Base-by-base conservation (phyloP, 2,329 filamentous ascomycete species). In the Sphaerostilbella broomeana region DNA sequence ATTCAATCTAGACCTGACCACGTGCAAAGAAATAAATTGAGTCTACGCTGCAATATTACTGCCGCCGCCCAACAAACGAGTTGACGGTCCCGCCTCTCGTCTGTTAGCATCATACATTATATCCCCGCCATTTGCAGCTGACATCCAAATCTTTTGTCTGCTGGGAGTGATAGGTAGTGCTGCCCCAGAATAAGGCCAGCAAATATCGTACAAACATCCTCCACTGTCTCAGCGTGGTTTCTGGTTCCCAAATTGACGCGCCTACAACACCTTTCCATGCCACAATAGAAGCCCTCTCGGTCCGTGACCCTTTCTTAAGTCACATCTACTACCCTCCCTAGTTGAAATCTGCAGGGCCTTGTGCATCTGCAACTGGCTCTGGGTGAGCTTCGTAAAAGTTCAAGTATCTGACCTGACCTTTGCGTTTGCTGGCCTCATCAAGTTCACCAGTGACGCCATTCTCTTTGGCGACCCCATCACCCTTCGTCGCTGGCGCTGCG, bases 371-470 rank as follows among this genome's bases (percentile, higher is more conserved):
- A 33, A 68, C 64, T 2, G 67, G 62, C 32, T 74, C 72, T 25
- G 49, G 53, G 36, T 73, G 68, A 20, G 70, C 64, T 49, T 78
- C 67, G 48, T 73, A 79, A 50, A 71, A 79, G 44, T 60, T 69
- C 40, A 65, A 59, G 52, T 70, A 73, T 35, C 60, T 56, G 38
- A 67, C 59, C 51, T 78, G 73, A 4, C 75, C 74, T 54, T 70
- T 73, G 18, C 57, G 57, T 44, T 63, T 63, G 25, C 67, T 71
- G 0, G 60, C 61, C 16, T 73, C 72, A 46, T 79, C 75, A 34
- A 79, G 55, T 36, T 72, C 70, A 2, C 59, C 58, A 0, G 56
- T 47, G 13, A 54, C 54, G 4, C 67, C 69, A 33, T 72, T 70
- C 44, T 75, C 71, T 51, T 74, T 73, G 27, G 57, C 49, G 16